A percentile compares a stretch with the other conserved stretches of the same genome.
Evolutionary conservation across 179 eudicot genomes (phyloP).

Genomic region (Beta lomatogona): DNA sequence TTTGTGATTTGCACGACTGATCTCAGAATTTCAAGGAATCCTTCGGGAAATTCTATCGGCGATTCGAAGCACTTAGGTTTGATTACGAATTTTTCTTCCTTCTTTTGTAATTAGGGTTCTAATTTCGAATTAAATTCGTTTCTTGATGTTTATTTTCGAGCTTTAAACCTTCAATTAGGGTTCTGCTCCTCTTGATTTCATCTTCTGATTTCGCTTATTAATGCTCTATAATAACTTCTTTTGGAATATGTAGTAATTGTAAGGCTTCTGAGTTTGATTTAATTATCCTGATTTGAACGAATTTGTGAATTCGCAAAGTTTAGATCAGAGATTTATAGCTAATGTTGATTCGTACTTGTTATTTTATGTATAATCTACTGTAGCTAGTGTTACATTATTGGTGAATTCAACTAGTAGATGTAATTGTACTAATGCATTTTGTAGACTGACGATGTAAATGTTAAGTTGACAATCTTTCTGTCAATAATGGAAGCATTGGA

Average conservation of each 20-base stretch:
- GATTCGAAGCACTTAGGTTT: background rate
- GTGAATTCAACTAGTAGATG: background rate
- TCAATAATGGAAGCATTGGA: background rate
- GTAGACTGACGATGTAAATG: background rate
- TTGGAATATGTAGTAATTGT: too few relatives aligned
- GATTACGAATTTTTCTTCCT: background rate
- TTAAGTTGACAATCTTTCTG: background rate
- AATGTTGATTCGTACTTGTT: too few relatives aligned
- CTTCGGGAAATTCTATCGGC: background rate
- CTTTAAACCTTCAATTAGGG: background rate
- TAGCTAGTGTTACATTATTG: background rate
- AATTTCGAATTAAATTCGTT: background rate
- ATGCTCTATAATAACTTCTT: too few relatives aligned
- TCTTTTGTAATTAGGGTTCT: background rate
- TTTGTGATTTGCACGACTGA: conserved; percentile 25
- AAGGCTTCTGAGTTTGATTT: background rate
- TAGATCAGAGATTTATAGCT: background rate
- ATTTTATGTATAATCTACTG: background rate
- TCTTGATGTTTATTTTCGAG: too few relatives aligned
- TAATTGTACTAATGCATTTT: background rate
- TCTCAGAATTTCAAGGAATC: background rate
- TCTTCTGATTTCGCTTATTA: background rate
- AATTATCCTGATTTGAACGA: conserved; percentile 7
- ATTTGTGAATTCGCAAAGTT: background rate
- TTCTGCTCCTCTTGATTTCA: background rate